phyloP scores from a whole-genome alignment of 805 yeast genomes.

The Maudiozyma saulgeensis region DNA sequence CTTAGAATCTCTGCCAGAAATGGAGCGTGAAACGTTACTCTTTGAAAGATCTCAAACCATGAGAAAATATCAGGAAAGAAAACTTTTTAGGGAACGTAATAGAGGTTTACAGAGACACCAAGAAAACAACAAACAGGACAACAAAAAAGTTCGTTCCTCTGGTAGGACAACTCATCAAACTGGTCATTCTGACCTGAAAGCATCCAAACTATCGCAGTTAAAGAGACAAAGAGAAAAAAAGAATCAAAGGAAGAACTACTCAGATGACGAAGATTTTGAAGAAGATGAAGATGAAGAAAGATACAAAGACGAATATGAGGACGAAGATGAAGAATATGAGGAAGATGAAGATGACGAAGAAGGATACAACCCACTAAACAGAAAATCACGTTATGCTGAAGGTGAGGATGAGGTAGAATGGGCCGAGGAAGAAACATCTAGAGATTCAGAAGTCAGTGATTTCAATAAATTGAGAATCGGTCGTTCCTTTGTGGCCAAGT shows the following conservation, averaged over 20 bases:
- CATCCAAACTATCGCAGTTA: slow-evolving; percentile 58
- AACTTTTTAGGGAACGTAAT: slow-evolving; percentile 75
- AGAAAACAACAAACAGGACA: slow-evolving; percentile 19
- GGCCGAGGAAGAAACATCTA: slow-evolving; percentile 36
- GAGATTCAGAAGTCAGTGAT: slow-evolving; percentile 47
- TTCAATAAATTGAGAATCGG: slow-evolving; percentile 70
- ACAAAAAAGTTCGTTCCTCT: slow-evolving; percentile 22
- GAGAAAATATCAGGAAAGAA: slow-evolving; percentile 79
- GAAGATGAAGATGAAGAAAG: slow-evolving; percentile 33
- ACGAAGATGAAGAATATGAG: slow-evolving; percentile 31
- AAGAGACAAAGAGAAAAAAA: slow-evolving; percentile 67
- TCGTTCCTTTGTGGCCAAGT: slow-evolving; percentile 63
- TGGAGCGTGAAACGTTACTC: slow-evolving; percentile 81
- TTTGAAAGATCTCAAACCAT: slow-evolving; percentile 89
- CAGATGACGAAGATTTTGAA: slow-evolving; percentile 39
- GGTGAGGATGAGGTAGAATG: slow-evolving; percentile 42
- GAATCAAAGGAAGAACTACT: slow-evolving; percentile 34
- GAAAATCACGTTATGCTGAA: slow-evolving; percentile 29
- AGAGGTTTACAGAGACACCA: slow-evolving; percentile 33
- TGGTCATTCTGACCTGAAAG: slow-evolving; percentile 32
- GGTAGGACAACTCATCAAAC: slow-evolving; percentile 32
- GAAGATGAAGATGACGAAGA: slow-evolving; percentile 38
- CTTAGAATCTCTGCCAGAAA: slow-evolving; percentile 70
- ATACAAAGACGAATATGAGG: slow-evolving; percentile 36
- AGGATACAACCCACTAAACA: slow-evolving; percentile 29